A percentile compares a stretch with the other conserved stretches of the same genome.
Evolutionary conservation across 208 protist species (phyloP).

Genomic region (Phytomonas sp.): DNA sequence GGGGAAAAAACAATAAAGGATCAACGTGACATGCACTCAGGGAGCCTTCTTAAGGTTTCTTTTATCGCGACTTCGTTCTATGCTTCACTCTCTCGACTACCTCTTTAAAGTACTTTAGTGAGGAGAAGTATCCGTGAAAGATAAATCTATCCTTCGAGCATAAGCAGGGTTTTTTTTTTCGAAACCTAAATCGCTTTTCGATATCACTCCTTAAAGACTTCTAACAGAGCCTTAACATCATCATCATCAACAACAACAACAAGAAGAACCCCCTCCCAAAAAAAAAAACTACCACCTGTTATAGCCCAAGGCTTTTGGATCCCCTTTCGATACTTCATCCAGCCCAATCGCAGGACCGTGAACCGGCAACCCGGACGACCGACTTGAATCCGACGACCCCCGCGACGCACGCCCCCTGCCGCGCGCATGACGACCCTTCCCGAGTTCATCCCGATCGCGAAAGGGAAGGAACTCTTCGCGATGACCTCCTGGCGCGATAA

Average conservation of each 20-base stretch:
- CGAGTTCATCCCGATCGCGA: slow-evolving; percentile 71
- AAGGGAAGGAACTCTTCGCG: slow-evolving; percentile 67
- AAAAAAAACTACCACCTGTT: neutral
- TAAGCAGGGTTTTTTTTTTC: neutral
- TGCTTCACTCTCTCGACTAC: neutral
- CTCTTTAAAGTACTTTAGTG: neutral
- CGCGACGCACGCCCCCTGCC: neutral
- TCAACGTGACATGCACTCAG: neutral
- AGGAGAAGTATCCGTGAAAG: neutral
- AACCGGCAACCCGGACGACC: no score
- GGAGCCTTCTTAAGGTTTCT: neutral
- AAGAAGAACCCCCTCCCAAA: neutral
- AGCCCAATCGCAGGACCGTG: no score
- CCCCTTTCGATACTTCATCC: no score
- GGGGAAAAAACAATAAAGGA: neutral
- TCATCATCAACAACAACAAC: neutral
- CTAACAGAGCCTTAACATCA: neutral
- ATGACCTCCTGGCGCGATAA: slow-evolving; percentile 66
- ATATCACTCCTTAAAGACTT: neutral
- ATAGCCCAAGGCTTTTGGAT: neutral
- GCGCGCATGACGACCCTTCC: slow-evolving; percentile 38
- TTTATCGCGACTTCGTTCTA: neutral
- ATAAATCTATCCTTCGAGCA: neutral
- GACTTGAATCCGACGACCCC: no score
- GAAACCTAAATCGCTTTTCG: neutral